Evolutionary conservation across 2,329 filamentous ascomycete species (phyloP), one percentile per base, ranked within the genome.

Genomic region (Zymoseptoria passerinii): DNA sequence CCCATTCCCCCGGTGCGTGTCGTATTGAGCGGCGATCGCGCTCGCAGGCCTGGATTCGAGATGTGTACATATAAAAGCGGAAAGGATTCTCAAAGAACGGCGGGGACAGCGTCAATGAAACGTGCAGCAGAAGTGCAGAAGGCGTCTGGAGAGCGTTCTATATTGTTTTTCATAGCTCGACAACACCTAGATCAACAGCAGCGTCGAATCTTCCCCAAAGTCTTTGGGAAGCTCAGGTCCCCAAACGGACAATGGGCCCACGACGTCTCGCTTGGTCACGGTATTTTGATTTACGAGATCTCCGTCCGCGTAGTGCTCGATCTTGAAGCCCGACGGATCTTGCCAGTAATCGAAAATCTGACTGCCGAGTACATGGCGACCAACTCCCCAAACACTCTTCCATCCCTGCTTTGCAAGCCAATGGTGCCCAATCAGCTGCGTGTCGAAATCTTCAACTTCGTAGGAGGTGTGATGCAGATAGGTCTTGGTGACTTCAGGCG

Each of bases 371-470:
- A 88, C 79, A 74, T 89, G 86, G 54, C 86, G 72, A 0, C 86
- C 86, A 0, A 89, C 81, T 1, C 86, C 86, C 86, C 86, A 89
- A 62, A 84, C 84, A 63, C 78, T 81, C 66, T 79, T 78, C 67
- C 86, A 86, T 1, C 81, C 82, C 68, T 83, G 81, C 59, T 81
- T 73, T 1, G 76, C 76, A 57, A 89, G 74, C 81, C 83, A 88
- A 65, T 86, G 80, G 70, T 89, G 86, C 0, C 86, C 86, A 1
- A 89, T 74, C 29, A 82, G 76, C 73, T 89, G 86, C 2, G 82
- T 81, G 68, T 89, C 86, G 65, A 86, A 86, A 69, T 89, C 84
- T 65, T 86, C 81, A 3, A 86, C 84, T 71, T 89, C 86, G 62
- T 85, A 89, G 1, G 80, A 83, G 18, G 81, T 81, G 71, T 89